These are phyloP conservation scores for Ceratocystis alfenasii DNA, from an alignment of 2,329 filamentous ascomycete species.

Conservation along the genomic window DNA sequence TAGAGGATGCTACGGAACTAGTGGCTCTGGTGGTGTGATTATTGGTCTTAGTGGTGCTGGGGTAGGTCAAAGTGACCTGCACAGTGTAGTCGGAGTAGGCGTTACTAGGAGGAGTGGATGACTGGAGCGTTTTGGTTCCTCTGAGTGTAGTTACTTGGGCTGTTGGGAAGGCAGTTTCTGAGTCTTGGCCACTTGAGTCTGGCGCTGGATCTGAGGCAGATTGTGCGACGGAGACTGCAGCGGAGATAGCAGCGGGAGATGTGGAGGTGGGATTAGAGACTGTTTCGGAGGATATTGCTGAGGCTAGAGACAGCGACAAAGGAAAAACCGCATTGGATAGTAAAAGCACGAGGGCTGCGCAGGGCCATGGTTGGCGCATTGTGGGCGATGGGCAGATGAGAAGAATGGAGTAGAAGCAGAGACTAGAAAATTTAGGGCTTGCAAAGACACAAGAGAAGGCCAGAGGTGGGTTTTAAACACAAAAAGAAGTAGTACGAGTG, in stretches of 20 bases:
- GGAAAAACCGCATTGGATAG: not conserved
- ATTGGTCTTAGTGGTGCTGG: slow-evolving; percentile 25
- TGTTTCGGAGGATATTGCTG: not conserved
- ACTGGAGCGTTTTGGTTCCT: slow-evolving; percentile 32
- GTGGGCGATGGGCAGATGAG: not conserved
- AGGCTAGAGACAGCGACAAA: not conserved
- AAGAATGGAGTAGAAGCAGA: not conserved
- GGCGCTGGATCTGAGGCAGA: not conserved
- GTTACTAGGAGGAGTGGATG: slow-evolving; percentile 33
- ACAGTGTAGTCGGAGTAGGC: slow-evolving; percentile 36
- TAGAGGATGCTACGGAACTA: slow-evolving; percentile 34
- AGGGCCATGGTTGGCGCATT: slow-evolving; percentile 11
- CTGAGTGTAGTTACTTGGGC: slow-evolving; percentile 30
- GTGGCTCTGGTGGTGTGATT: slow-evolving; percentile 26
- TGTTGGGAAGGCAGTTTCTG: not conserved
- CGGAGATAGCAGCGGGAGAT: slow-evolving; percentile 2
- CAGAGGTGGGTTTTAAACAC: not conserved
- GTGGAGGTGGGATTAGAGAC: slow-evolving; percentile 1
- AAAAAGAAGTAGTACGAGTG: not conserved
- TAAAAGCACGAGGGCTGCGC: slow-evolving; percentile 3
- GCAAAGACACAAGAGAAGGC: not conserved
- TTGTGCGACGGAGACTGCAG: not conserved
- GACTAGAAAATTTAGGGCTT: not conserved
- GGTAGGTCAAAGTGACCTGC: slow-evolving; percentile 31
- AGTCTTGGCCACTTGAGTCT: not conserved